Evolutionary conservation across 2,329 filamentous ascomycete species (phyloP).

Genomic region (Neobulgaria alba): DNA sequence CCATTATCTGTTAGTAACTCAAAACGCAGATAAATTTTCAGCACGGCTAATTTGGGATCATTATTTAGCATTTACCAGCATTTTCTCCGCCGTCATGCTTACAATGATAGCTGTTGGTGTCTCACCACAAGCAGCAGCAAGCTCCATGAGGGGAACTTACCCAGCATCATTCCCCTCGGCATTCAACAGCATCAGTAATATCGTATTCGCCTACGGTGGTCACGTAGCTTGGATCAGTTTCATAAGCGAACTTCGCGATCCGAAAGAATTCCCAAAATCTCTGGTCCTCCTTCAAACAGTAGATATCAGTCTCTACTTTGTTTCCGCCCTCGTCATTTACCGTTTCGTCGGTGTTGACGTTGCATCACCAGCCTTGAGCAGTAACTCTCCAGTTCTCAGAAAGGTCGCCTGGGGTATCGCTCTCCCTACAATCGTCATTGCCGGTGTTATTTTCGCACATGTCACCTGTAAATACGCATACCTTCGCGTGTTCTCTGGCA

Average conservation of each 20-base stretch:
- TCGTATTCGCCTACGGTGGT: slow-evolving; percentile 47
- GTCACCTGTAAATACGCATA: slow-evolving; percentile 35
- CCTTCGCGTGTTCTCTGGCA: slow-evolving; percentile 20
- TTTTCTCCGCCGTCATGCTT: slow-evolving; percentile 34
- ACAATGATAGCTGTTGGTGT: slow-evolving; percentile 40
- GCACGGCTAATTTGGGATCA: slow-evolving; percentile 45
- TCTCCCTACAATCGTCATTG: slow-evolving; percentile 52
- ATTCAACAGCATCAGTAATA: slow-evolving; percentile 46
- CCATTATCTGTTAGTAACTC: slow-evolving; percentile 16
- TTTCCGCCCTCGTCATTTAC: slow-evolving; percentile 52
- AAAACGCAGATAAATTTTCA: slow-evolving; percentile 48
- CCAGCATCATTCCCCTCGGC: slow-evolving; percentile 34
- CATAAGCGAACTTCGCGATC: slow-evolving; percentile 31
- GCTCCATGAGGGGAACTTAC: slow-evolving; percentile 3
- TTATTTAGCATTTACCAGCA: slow-evolving; percentile 42
- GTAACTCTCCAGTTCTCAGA: slow-evolving; percentile 39
- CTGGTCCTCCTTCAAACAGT: slow-evolving; percentile 42
- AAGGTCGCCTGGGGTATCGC: slow-evolving; percentile 54
- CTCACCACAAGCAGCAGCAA: slow-evolving; percentile 24
- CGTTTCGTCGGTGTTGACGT: slow-evolving; percentile 48
- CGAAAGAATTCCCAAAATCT: slow-evolving; percentile 24
- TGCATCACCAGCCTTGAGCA: slow-evolving; percentile 49
- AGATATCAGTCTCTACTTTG: slow-evolving; percentile 47
- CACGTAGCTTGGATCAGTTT: slow-evolving; percentile 24
- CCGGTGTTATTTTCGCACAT: slow-evolving; percentile 51